A percentile compares a stretch with the other conserved stretches of the same genome.
Conservation (phyloP, 805 yeast species). For the Candida hispaniensis region DNA sequence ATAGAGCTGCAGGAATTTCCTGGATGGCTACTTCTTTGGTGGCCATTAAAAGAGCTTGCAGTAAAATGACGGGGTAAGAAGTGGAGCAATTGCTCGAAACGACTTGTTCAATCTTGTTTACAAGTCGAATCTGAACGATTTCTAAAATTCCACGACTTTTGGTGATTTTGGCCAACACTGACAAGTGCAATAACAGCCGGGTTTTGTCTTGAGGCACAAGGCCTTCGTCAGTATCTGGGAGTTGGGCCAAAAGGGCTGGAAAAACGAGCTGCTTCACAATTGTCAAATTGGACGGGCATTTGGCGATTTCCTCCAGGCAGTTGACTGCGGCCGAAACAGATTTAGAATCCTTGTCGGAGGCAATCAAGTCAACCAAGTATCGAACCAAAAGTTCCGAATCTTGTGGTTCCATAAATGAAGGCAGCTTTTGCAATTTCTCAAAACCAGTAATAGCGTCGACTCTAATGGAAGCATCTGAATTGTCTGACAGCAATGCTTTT, state of each 20-base stretch:
- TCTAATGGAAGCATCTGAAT: slow-evolving; percentile 60
- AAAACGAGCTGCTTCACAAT: slow-evolving; percentile 42
- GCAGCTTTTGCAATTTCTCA: slow-evolving; percentile 42
- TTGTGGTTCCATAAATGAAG: slow-evolving; percentile 37
- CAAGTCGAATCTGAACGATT: slow-evolving; percentile 32
- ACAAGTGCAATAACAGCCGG: slow-evolving; percentile 4
- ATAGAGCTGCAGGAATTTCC: too few relatives aligned
- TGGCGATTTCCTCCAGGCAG: slow-evolving; percentile 43
- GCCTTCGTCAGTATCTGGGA: slow-evolving; percentile 37
- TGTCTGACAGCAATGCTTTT: slow-evolving; percentile 49
- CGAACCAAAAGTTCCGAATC: slow-evolving; percentile 56
- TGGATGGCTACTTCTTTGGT: slow-evolving; percentile 20
- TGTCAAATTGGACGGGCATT: slow-evolving; percentile 25
- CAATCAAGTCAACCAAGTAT: slow-evolving; percentile 49
- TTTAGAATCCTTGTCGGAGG: slow-evolving; percentile 41
- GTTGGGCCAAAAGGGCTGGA: slow-evolving; percentile 40
- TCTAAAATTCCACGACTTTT: slow-evolving; percentile 28
- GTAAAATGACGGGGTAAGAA: slow-evolving; percentile 22
- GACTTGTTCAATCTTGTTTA: slow-evolving; percentile 27
- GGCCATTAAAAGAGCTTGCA: slow-evolving; percentile 26
- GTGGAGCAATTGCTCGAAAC: slow-evolving; percentile 14
- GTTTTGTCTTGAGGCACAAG: slow-evolving; percentile 3
- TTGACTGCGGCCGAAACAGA: slow-evolving; percentile 44
- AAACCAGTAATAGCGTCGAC: slow-evolving; percentile 57
- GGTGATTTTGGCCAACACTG: slow-evolving; percentile 5